These are phyloP conservation scores for Russula abietina DNA, from an alignment of 768 basidiomycete species.

Conservation along the genomic window DNA sequence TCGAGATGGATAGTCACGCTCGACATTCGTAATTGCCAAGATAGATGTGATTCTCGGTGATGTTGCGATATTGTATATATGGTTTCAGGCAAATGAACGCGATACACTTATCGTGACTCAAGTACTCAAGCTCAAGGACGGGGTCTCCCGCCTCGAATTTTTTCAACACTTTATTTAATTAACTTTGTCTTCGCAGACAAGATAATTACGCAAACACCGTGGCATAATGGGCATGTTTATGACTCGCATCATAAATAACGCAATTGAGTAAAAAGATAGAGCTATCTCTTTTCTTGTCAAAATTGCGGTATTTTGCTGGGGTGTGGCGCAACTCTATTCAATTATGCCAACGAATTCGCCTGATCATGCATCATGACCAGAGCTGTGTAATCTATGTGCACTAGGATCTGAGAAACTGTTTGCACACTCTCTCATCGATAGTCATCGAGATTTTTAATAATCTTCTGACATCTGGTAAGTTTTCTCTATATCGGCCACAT, in stretches of 20 bases:
- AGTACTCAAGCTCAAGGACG: neutral
- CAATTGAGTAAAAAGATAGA: neutral
- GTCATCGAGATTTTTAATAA: neutral
- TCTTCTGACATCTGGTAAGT: neutral
- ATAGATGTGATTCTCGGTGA: too few species aligned
- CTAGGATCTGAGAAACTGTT: neutral
- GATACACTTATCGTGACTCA: neutral
- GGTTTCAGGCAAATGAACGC: neutral
- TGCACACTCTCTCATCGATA: neutral
- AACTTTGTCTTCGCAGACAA: too few species aligned
- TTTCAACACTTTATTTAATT: too few species aligned
- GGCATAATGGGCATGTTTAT: neutral
- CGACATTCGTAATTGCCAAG: neutral
- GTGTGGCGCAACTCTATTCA: neutral
- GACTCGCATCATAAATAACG: neutral
- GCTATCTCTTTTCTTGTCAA: neutral
- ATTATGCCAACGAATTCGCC: neutral
- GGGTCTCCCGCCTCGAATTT: neutral
- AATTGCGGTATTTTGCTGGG: neutral
- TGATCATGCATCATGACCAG: neutral
- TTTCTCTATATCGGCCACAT: neutral
- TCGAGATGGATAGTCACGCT: neutral
- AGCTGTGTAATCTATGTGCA: neutral
- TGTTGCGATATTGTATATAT: neutral
- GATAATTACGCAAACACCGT: too few species aligned